phyloP scores from a whole-genome alignment of 192 early-diverging fungal genomes.

The Chytriomyces sp. region DNA sequence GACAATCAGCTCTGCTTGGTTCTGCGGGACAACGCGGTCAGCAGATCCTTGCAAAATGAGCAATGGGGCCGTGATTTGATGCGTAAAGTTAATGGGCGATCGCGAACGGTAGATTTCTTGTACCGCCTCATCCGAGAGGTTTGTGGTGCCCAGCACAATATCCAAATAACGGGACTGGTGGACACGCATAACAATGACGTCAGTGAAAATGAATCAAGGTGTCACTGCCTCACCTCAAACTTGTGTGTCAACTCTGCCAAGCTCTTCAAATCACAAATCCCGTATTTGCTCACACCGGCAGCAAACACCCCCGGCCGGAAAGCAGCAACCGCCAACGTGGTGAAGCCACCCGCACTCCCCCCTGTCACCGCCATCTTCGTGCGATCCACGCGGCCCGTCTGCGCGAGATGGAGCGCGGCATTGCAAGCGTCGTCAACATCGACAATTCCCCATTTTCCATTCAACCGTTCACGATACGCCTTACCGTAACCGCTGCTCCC shows the following conservation, averaged over 20 bases:
- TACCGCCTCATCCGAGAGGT: conserved; percentile 27
- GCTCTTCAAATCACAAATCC: conserved; percentile 69
- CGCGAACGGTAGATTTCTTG: conserved; percentile 60
- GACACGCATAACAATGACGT: background rate
- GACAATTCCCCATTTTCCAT: conserved; percentile 71
- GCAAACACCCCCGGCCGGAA: conserved; percentile 73
- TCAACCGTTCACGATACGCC: conserved; percentile 68
- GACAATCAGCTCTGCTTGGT: conserved; percentile 75
- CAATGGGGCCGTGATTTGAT: conserved; percentile 62
- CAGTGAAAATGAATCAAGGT: conserved; percentile 43
- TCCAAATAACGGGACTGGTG: conserved; percentile 31
- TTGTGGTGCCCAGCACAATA: conserved; percentile 58
- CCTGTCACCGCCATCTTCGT: conserved; percentile 68
- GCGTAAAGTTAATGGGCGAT: conserved; percentile 64
- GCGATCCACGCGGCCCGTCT: conserved; percentile 58
- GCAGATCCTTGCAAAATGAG: conserved; percentile 75
- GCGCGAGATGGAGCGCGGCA: conserved; percentile 64
- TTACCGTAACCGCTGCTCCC: conserved; percentile 76
- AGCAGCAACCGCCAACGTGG: conserved; percentile 63
- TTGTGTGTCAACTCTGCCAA: conserved; percentile 79
- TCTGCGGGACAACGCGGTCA: conserved; percentile 77
- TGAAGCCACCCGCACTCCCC: conserved; percentile 71
- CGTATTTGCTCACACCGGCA: conserved; percentile 69
- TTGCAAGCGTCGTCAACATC: conserved; percentile 79
- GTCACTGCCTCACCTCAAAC: conserved; percentile 55